phyloP scores from a whole-genome alignment of 108 stramenopile genomes.

The Fragilariopsis cylindrus region DNA sequence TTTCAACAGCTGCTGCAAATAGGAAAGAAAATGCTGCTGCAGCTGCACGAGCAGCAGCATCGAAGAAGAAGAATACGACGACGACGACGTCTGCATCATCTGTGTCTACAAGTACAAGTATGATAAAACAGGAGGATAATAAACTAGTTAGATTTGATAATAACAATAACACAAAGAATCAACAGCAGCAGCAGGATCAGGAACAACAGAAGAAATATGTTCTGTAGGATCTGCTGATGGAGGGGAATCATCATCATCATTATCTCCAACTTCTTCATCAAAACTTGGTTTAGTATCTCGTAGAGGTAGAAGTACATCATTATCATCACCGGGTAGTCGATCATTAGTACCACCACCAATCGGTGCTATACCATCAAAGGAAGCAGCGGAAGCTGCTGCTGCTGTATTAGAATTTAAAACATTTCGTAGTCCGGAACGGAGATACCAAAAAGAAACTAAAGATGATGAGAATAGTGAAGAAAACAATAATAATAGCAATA shows the following conservation, averaged over 20 bases:
- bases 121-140: constrained; percentile 16
- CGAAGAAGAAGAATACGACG: background rate
- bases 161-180: background rate
- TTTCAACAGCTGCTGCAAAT: constrained; percentile 9
- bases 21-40: background rate
- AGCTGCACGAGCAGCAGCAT: background rate
- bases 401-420: constrained; percentile 47
- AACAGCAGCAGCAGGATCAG: background rate
- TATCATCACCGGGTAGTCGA: constrained; percentile 34
- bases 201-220: background rate
- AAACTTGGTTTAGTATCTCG: constrained; percentile 39
- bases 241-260: background rate
- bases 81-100: background rate
- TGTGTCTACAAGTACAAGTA: background rate
- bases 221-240: constrained; percentile 9
- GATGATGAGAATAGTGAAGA: background rate
- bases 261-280: constrained; percentile 11
- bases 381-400: background rate
- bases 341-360: background rate
- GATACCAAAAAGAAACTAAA: background rate
- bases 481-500: constrained; percentile 13
- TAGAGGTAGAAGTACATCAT: constrained; percentile 24
- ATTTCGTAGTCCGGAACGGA: constrained; percentile 41
- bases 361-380: background rate
- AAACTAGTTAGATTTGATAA: constrained; percentile 34